Conservation (phyloP, 2,329 filamentous ascomycete species). For the Penicillium freii region DNA sequence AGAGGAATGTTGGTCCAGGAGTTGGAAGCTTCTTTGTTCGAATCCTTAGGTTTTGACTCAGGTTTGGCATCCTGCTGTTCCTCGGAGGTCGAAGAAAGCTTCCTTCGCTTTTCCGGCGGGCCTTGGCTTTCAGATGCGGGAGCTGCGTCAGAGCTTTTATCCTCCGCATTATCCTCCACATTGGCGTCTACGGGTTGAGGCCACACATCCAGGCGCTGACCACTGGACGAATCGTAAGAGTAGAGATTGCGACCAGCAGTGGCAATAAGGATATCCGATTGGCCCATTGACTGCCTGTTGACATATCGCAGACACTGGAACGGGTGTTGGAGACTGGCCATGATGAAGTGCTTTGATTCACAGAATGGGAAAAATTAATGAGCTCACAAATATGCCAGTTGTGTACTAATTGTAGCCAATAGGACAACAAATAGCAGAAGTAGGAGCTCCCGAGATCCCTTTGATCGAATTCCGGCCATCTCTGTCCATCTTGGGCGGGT, state of each 20-base stretch:
- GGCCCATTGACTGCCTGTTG: conserved; percentile 22
- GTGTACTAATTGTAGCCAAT: not conserved
- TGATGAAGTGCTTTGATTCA: conserved; percentile 16
- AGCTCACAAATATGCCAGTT: not conserved
- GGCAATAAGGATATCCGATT: conserved; percentile 61
- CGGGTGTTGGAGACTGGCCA: conserved; percentile 48
- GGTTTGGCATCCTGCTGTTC: conserved; percentile 18
- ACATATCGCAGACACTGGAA: conserved; percentile 61
- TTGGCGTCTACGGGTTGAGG: conserved; percentile 35
- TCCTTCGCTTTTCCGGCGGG: conserved; percentile 48
- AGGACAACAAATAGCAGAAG: not conserved
- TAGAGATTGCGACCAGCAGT: conserved; percentile 72
- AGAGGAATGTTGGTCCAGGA: conserved; percentile 64
- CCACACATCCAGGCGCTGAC: conserved; percentile 63
- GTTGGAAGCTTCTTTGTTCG: conserved; percentile 21
- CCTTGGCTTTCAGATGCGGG: conserved; percentile 31
- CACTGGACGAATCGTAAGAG: conserved; percentile 60
- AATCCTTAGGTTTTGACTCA: conserved; percentile 4
- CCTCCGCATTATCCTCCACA: conserved; percentile 29
- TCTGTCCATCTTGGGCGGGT: conserved; percentile 7
- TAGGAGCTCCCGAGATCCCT: not conserved
- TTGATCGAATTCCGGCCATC: conserved; percentile 2
- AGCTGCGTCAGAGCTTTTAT: conserved; percentile 19
- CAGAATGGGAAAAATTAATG: not conserved
- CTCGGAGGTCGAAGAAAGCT: conserved; percentile 33